Evolutionary conservation across 2,329 filamentous ascomycete species (phyloP).

Genomic region (Aspergillus phoenicis): DNA sequence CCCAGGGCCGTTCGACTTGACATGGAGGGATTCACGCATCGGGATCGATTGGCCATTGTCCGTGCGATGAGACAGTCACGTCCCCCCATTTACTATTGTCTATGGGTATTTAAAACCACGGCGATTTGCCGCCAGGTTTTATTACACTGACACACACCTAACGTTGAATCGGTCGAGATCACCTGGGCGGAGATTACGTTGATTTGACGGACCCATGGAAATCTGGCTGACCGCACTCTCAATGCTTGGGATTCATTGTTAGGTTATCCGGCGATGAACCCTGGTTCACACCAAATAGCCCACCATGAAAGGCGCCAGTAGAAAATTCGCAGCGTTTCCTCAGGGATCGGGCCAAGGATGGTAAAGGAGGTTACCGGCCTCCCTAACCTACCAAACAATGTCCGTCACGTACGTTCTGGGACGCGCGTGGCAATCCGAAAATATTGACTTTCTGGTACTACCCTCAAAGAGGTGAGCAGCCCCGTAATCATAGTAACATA

Average conservation of each 20-base stretch:
- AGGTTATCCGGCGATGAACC: conserved; percentile 17
- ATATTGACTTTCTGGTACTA: conserved; percentile 16
- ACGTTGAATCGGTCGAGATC: conserved; percentile 15
- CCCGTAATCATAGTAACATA: conserved; percentile 9
- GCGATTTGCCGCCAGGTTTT: conserved; percentile 7
- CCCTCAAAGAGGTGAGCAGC: conserved; percentile 8
- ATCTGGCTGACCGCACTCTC: conserved; percentile 13
- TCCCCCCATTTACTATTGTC: background rate
- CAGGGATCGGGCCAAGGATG: background rate
- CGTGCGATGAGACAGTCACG: conserved; percentile 19
- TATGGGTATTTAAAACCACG: background rate
- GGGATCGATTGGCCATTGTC: conserved; percentile 19
- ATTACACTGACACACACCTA: conserved; percentile 12
- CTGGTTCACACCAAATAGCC: conserved; percentile 12
- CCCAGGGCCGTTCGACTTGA: conserved; percentile 6
- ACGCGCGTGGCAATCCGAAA: conserved; percentile 22
- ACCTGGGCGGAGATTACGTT: conserved; percentile 2
- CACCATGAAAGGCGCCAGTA: conserved; percentile 10
- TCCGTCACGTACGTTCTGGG: conserved; percentile 18
- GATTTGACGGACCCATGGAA: conserved; percentile 20
- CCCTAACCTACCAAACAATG: conserved; percentile 1
- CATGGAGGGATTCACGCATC: conserved; percentile 11
- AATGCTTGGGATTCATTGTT: conserved; percentile 6
- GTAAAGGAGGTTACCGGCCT: background rate
- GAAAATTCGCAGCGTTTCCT: conserved; percentile 3